Base-by-base conservation (phyloP, 2,329 filamentous ascomycete genomes). In the Aspergillus amoenus region DNA sequence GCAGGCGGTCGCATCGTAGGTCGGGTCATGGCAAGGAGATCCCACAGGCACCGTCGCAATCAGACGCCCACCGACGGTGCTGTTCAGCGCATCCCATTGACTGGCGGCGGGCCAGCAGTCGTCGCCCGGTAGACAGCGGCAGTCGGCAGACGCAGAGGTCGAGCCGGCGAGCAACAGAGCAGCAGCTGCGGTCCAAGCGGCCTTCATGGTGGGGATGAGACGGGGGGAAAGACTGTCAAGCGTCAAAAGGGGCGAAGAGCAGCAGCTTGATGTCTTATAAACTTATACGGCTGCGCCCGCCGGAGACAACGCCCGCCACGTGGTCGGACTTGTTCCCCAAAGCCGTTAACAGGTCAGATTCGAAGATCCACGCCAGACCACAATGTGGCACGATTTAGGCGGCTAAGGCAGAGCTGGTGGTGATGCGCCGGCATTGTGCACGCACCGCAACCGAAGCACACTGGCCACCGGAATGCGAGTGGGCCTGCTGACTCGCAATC, bases 11-110 rank as follows among this genome's bases (percentile, higher is more conserved):
- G 55, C 62, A 56, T 65, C 60, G 45, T 70, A 65, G 54, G 48
- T 63, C 24, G 69, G 63, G 30, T 61, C 70, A 54, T 76, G 73
- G 58, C 74, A 76, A 24, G 70, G 68, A 21, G 65, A 68, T 6
- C 70, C 75, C 15, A 77, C 67, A 15, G 75, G 75, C 4, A 75
- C 68, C 15, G 75, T 77, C 3, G 69, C 66, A 9, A 77, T 61
- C 48, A 78, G 64, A 52, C 68, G 69, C 43, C 75, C 75, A 24
- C 64, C 66, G 5, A 77, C 69, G 3, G 74, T 74, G 45, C 54
- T 57, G 61, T 77, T 78, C 37, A 78, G 62, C 7, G 61, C 52
- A 3, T 61, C 55, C 74, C 75, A 76, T n/a, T 59, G 58, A 5
- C 64, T 56, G 1, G 58, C n/a, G 4, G 66, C 61, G 61, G 74